Base-by-base conservation (phyloP, 2,329 filamentous ascomycete species). In the Hymenoscyphus salicellus region DNA sequence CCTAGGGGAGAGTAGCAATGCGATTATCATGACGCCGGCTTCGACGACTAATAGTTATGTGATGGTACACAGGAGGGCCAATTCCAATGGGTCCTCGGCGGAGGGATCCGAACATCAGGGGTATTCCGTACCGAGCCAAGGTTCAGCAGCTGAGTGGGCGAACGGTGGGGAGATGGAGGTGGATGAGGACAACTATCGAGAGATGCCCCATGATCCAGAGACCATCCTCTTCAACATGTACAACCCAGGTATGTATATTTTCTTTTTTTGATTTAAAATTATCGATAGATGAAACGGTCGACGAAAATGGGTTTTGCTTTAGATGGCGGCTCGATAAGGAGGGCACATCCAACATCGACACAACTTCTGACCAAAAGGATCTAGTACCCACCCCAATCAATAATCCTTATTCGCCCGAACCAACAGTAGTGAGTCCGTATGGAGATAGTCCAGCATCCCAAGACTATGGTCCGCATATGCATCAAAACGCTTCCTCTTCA, bases 191-290 rank as follows among this genome's bases (percentile, higher is more conserved):
- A 43, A 33, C n/a, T 41, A 58, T 56, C 56, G 14, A 23, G 41
- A 55, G 10, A 63, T 65, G 61, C 64, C 64, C 6, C 61, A 63
- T 28, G 64, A 65, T 32, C 60, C 46, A n/a, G 58, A 65, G 17
- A 30, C 26, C 38, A 60, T 65, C 26, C 58, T 65, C 28, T 61
- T 57, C 41, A 63, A 49, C 49, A 63, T 65, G 64, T 60, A 41
- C 14, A 46, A 38, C 16, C 36, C 58, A 49, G 64, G 64, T 65
- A 61, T 49, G 61, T 55, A 23, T 33, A 11, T 11, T 23, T 23
- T 10, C 7, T 14, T 49, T 1, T 23, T 23, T 23, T 4, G 2
- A 10, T 38, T 38, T 17, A 16, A 38, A 11, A 11, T 38, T 11
- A 23, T 26, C 43, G n/a, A 20, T 23, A 49, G n/a, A 23, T 11